These are phyloP conservation scores for Cymodocea nodosa DNA, from an alignment of 116 monocot species.

Conservation along the genomic window DNA sequence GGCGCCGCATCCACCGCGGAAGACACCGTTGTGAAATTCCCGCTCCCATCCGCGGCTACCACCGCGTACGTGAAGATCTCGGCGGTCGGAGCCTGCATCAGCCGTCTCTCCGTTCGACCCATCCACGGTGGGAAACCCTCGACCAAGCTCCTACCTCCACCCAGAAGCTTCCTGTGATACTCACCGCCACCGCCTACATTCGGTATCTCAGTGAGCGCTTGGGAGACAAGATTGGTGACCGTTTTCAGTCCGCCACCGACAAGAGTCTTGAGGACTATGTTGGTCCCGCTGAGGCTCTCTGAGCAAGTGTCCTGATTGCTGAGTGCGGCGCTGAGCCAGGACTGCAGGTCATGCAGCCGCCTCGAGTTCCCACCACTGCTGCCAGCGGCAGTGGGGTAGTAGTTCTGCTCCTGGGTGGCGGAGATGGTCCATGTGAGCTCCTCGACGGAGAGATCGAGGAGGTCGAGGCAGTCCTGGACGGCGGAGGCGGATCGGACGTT, in stretches of 20 bases:
- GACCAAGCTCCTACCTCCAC: not conserved
- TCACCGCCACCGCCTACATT: not conserved
- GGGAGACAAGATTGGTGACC: constrained; percentile 41
- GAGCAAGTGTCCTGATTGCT: constrained; percentile 90
- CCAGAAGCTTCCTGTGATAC: not conserved
- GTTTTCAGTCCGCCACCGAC: constrained; percentile 25
- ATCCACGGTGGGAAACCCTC: constrained; percentile 46
- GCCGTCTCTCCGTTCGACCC: constrained; percentile 20
- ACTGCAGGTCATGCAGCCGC: constrained; percentile 28
- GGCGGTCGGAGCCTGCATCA: constrained; percentile 18
- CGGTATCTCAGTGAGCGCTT: constrained; percentile 12
- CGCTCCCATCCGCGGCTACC: constrained; percentile 82
- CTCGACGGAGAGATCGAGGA: constrained; percentile 68
- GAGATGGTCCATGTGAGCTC: constrained; percentile 50
- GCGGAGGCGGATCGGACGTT: constrained; percentile 55
- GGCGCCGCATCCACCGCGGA: constrained; percentile 65
- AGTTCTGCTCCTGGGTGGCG: constrained; percentile 2
- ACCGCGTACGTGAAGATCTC: constrained; percentile 31
- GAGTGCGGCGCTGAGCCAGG: constrained; percentile 81
- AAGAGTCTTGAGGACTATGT: constrained; percentile 26
- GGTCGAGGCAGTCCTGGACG: constrained; percentile 73
- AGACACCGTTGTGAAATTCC: constrained; percentile 46
- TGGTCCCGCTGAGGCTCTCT: constrained; percentile 49
- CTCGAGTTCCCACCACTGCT: constrained; percentile 15
- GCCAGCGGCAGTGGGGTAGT: not conserved